A percentile compares a stretch with the other conserved stretches of the same genome.
Conservation (phyloP, 1,284 basidiomycete species). For the Boletellus sp. region DNA sequence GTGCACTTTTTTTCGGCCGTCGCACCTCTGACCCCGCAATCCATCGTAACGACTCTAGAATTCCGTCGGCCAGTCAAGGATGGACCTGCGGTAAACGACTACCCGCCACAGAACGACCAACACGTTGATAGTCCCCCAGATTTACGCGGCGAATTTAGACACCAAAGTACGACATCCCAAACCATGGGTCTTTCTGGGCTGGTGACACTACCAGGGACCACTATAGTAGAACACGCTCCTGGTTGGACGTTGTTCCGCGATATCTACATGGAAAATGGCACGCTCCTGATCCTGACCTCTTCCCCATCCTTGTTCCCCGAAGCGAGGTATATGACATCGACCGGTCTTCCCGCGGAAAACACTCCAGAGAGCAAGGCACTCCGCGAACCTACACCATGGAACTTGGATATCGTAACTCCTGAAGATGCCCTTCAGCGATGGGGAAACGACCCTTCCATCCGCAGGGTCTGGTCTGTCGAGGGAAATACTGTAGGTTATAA, state of each 20-base stretch:
- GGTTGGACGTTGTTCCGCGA: constrained; percentile 82
- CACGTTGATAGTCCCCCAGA: constrained; percentile 1
- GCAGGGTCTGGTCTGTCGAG: constrained; percentile 59
- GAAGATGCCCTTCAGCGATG: constrained; percentile 60
- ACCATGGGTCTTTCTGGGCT: constrained; percentile 6
- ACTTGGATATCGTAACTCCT: constrained; percentile 60
- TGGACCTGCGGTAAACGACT: constrained; percentile 15
- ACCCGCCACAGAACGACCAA: constrained; percentile 16
- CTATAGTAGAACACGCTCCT: constrained; percentile 58
- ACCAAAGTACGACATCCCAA: background rate
- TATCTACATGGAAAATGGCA: constrained; percentile 77
- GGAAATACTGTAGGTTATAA: constrained; percentile 59
- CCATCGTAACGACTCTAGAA: constrained; percentile 38
- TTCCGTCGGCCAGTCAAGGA: constrained; percentile 21
- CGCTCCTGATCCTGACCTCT: constrained; percentile 59
- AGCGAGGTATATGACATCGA: constrained; percentile 65
- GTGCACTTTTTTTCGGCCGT: constrained; percentile 49
- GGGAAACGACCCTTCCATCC: constrained; percentile 41
- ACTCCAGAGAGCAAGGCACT: constrained; percentile 61
- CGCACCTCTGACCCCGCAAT: constrained; percentile 29
- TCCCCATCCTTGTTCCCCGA: constrained; percentile 53
- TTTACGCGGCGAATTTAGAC: background rate
- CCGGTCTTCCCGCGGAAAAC: constrained; percentile 55
- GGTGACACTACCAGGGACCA: constrained; percentile 45
- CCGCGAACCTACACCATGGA: constrained; percentile 60